Evolutionary conservation across 2,329 filamentous ascomycete species (phyloP).

Genomic region (Botrytis fabae): DNA sequence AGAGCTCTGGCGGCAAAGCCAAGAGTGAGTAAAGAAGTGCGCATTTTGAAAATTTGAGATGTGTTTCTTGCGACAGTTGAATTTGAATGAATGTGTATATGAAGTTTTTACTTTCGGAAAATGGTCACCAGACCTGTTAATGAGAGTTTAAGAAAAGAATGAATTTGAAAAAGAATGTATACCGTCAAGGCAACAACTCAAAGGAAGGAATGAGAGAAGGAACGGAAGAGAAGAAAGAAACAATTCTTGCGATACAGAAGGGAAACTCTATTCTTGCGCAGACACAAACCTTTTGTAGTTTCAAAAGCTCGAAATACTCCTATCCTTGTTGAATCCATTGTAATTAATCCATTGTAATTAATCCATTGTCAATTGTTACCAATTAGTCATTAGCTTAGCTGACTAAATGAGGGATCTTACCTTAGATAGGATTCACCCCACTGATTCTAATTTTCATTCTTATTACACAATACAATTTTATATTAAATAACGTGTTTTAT

Average conservation of each 20-base stretch:
- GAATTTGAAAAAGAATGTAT: conserved; percentile 22
- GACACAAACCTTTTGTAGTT: conserved; percentile 19
- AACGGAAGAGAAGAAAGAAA: conserved; percentile 16
- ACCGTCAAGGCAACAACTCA: conserved; percentile 18
- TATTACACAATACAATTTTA: too few relatives aligned
- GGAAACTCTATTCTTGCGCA: background rate
- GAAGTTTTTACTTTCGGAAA: background rate
- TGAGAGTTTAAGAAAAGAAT: conserved; percentile 19
- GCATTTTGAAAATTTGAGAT: conserved; percentile 13
- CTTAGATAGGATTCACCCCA: too few relatives aligned
- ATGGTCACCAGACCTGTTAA: conserved; percentile 21
- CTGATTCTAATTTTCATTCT: too few relatives aligned
- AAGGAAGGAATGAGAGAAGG: conserved; percentile 4
- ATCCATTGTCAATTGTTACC: too few relatives aligned
- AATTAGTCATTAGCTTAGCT: too few relatives aligned
- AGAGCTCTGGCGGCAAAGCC: conserved; percentile 17
- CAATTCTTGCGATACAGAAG: background rate
- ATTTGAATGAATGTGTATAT: conserved; percentile 16
- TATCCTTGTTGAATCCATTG: background rate
- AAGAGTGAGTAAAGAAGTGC: conserved; percentile 13
- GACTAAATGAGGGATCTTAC: too few relatives aligned
- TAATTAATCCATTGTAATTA: background rate
- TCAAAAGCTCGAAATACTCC: background rate
- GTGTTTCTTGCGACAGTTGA: background rate
- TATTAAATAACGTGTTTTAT: too few relatives aligned